Conservation (phyloP, 2,329 filamentous ascomycete genomes). For the Penicillium aurantiogriseum region DNA sequence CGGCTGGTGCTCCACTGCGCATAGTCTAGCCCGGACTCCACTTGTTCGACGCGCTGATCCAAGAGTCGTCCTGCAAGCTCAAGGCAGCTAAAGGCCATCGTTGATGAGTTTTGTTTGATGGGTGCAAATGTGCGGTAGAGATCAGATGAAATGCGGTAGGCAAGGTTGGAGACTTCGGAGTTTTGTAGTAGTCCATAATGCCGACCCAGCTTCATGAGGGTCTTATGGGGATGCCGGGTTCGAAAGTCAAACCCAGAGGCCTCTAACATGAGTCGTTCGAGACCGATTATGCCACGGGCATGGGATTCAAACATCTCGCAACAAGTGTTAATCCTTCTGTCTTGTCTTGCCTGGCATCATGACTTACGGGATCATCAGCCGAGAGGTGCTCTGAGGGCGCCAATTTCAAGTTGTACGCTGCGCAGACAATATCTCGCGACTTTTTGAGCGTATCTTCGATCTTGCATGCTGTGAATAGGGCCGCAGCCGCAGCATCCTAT, state of each 20-base stretch:
- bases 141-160: slow-evolving; percentile 82
- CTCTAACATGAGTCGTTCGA: slow-evolving; percentile 91
- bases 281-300: slow-evolving; percentile 77
- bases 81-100: slow-evolving; percentile 76
- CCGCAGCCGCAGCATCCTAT: slow-evolving; percentile 80
- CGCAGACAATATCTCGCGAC: slow-evolving; percentile 86
- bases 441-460: slow-evolving; percentile 98
- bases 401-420: slow-evolving; percentile 80
- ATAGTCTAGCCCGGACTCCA: slow-evolving; percentile 50
- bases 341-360: neutral
- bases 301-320: slow-evolving; percentile 72
- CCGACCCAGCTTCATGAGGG: slow-evolving; percentile 75
- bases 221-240: slow-evolving; percentile 80
- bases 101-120: slow-evolving; percentile 83
- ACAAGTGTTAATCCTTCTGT: neutral
- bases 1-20: slow-evolving; percentile 49
- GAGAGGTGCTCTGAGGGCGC: slow-evolving; percentile 65
- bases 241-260: slow-evolving; percentile 92
- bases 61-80: slow-evolving; percentile 75
- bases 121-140: slow-evolving; percentile 91
- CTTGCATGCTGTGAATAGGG: slow-evolving; percentile 91
- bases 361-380: slow-evolving; percentile 74
- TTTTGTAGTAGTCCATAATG: slow-evolving; percentile 55
- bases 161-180: slow-evolving; percentile 59
- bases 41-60: slow-evolving; percentile 54